Conservation (phyloP, 2,329 filamentous ascomycete genomes). For the Dactylellina drechsleri region DNA sequence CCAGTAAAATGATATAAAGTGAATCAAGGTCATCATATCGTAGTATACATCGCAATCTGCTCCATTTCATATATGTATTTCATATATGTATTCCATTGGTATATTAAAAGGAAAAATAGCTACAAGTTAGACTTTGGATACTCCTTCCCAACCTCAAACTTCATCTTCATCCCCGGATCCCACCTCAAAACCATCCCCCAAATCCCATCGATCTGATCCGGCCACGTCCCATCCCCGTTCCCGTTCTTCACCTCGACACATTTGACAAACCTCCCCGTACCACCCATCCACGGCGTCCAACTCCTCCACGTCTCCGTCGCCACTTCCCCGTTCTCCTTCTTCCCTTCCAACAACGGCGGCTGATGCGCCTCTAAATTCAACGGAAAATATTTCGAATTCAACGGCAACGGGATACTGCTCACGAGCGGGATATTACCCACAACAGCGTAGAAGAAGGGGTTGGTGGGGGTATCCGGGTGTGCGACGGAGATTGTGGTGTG, state of each 20-base stretch:
- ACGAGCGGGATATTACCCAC: constrained; percentile 44
- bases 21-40: not conserved
- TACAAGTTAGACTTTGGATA: constrained; percentile 31
- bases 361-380: constrained; percentile 51
- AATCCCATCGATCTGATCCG: constrained; percentile 45
- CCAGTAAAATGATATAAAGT: too few relatives aligned
- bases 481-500: constrained; percentile 44
- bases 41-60: not conserved
- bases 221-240: constrained; percentile 51
- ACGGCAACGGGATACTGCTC: constrained; percentile 30
- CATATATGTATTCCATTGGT: too few relatives aligned
- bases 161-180: constrained; percentile 39
- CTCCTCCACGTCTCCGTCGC: constrained; percentile 35
- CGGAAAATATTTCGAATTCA: constrained; percentile 33
- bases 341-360: constrained; percentile 32
- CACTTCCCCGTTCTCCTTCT: constrained; percentile 35
- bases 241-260: constrained; percentile 52
- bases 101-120: not conserved
- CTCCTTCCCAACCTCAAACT: constrained; percentile 35
- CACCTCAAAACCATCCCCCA: constrained; percentile 39
- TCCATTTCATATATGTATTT: too few relatives aligned
- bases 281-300: constrained; percentile 34
- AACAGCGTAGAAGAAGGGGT: constrained; percentile 41
- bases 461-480: constrained; percentile 36
- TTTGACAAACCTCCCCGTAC: constrained; percentile 38